Base-by-base conservation (phyloP, 768 basidiomycete genomes). In the Termitomyces titanicus region DNA sequence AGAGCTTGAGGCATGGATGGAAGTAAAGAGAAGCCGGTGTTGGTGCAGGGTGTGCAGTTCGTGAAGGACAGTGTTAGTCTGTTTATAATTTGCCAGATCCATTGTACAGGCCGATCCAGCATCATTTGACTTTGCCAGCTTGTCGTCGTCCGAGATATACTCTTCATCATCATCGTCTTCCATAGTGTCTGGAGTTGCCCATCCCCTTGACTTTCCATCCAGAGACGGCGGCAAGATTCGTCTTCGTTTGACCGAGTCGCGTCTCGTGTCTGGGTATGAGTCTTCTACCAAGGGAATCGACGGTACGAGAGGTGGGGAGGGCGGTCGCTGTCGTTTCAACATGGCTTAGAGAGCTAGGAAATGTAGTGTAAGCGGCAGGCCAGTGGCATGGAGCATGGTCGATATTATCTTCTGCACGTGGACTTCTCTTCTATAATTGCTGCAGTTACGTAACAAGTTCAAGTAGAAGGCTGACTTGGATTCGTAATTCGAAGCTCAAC, bases 31-130 rank as follows among this genome's bases (percentile, higher is more conserved):
- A 33, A 82, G 71, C 47, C 88, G 78, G 63, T 88, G 85, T 51
- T 86, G 82, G 60, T 87, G 78, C 22, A 85, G 75, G 37, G 82
- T 75, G 61, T 92, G 89, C 49, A 91, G 66, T 62, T 90, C 83
- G 54, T 86, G 83, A 35, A 92, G 79, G 59, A 88, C 70, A 45
- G 61, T 78, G 68, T 92, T 92, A 53, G 80, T 73, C 31, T 74
- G 71, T 64, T 79, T 79, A 72, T 92, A 92, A 58, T 79, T 70
- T 62, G 70, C 63, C 49, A 62, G 47, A 46, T 66, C 68, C 27
- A 47, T 29, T 35, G 52, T 43, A 56, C 18, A 24, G 34, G 44
- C 48, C 44, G 42, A 48, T 34, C 53, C 57, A 47, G 66, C 61
- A 27, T 69, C 68, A 39, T 59, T 57, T 20, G 64, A 66, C 22